phyloP scores from a whole-genome alignment of 2,329 filamentous ascomycete species.

The Cordyceps cateniannulata region DNA sequence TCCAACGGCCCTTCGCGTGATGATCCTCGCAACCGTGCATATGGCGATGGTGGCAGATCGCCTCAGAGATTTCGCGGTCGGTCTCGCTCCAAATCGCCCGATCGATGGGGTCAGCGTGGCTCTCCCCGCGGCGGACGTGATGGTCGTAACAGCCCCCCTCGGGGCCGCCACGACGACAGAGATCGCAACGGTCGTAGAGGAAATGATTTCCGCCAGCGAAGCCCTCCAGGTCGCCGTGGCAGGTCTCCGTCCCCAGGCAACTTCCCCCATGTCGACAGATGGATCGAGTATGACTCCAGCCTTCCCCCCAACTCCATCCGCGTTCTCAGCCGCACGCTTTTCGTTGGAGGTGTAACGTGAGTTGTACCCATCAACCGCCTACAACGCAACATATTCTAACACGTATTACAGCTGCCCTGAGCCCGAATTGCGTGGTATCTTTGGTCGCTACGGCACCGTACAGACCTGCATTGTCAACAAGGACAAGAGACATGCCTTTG shows the following conservation, averaged over 20 bases:
- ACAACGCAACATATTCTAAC: slow-evolving; percentile 19
- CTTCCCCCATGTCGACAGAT: slow-evolving; percentile 47
- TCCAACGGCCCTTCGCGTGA: slow-evolving; percentile 23
- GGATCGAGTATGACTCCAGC: slow-evolving; percentile 69
- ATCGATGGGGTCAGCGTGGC: slow-evolving; percentile 61
- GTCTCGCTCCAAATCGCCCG: slow-evolving; percentile 74
- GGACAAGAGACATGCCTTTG: slow-evolving; percentile 96
- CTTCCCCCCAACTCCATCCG: slow-evolving; percentile 77
- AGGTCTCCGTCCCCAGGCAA: slow-evolving; percentile 52
- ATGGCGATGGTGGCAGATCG: slow-evolving; percentile 55
- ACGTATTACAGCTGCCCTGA: slow-evolving; percentile 58
- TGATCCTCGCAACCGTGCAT: slow-evolving; percentile 50
- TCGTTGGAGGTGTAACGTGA: slow-evolving; percentile 91
- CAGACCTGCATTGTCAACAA: slow-evolving; percentile 98
- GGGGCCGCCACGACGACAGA: slow-evolving; percentile 50
- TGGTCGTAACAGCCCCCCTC: slow-evolving; percentile 60
- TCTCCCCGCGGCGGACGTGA: slow-evolving; percentile 57
- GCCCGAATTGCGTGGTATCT: slow-evolving; percentile 72
- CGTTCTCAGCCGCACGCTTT: slow-evolving; percentile 89
- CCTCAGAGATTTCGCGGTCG: slow-evolving; percentile 53
- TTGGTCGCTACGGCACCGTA: slow-evolving; percentile 75
- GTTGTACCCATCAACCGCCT: slow-evolving; percentile 26
- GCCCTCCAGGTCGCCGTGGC: slow-evolving; percentile 59
- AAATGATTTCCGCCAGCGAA: slow-evolving; percentile 80
- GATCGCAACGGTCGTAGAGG: slow-evolving; percentile 47